Percentiles rank a stretch among this genome's conserved stretches.
These are phyloP conservation scores for Triangularia verruculosa DNA, from an alignment of 2,329 filamentous ascomycete species.

Conservation along the genomic window DNA sequence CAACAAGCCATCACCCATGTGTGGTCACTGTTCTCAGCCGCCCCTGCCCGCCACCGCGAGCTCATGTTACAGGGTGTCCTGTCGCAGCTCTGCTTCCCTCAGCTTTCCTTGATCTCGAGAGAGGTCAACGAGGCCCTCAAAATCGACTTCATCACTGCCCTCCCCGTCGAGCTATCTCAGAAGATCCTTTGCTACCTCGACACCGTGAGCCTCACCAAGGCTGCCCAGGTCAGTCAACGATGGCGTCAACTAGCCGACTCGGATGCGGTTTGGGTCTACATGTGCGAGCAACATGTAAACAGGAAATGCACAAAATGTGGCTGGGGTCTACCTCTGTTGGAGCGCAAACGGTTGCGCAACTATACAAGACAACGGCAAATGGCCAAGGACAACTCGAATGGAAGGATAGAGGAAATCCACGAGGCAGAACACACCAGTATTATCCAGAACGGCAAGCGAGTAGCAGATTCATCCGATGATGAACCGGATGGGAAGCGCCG, in stretches of 20 bases:
- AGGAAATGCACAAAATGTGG: slow-evolving; percentile 92
- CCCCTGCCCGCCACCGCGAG: slow-evolving; percentile 88
- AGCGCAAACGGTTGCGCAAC: slow-evolving; percentile 81
- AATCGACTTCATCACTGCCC: slow-evolving; percentile 89
- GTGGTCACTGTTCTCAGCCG: slow-evolving; percentile 96
- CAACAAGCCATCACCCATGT: slow-evolving; percentile 96
- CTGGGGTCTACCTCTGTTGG: slow-evolving; percentile 87
- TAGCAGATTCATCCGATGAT: slow-evolving; percentile 31
- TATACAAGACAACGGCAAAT: slow-evolving; percentile 83
- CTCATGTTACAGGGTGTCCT: slow-evolving; percentile 96
- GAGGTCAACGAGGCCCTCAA: slow-evolving; percentile 92
- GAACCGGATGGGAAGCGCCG: slow-evolving; percentile 35
- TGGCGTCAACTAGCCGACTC: slow-evolving; percentile 94
- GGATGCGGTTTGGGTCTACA: slow-evolving; percentile 95
- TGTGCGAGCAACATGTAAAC: slow-evolving; percentile 97
- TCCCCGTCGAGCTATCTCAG: slow-evolving; percentile 87
- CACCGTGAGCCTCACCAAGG: slow-evolving; percentile 91
- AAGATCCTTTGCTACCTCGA: slow-evolving; percentile 92
- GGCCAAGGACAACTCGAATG: slow-evolving; percentile 36
- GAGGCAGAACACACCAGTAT: slow-evolving; percentile 16
- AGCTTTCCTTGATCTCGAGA: slow-evolving; percentile 87
- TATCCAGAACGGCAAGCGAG: slow-evolving; percentile 33
- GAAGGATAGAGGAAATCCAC: slow-evolving; percentile 29
- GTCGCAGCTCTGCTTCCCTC: slow-evolving; percentile 94
- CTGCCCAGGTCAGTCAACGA: slow-evolving; percentile 84